Conservation (phyloP, 202 grass and related monocot genomes). For the Schoenoplectus triqueter region DNA sequence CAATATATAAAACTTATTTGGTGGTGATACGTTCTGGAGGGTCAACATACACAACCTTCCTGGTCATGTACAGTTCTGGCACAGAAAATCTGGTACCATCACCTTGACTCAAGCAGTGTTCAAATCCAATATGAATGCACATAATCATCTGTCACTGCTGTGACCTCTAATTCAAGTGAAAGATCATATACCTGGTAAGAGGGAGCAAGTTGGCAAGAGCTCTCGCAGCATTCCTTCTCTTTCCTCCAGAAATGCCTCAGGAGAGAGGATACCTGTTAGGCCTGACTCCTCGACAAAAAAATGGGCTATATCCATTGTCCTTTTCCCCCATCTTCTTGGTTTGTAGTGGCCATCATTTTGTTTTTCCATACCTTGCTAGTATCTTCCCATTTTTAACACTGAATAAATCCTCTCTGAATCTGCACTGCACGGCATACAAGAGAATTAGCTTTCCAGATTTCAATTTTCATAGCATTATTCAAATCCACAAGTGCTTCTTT, state of each 20-base stretch:
- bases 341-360: conserved; percentile 54
- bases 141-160: not conserved
- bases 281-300: conserved; percentile 48
- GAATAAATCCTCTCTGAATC: conserved; percentile 78
- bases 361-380: conserved; percentile 51
- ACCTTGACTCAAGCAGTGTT: not conserved
- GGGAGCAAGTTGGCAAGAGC: conserved; percentile 41
- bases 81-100: not conserved
- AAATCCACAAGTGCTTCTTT: conserved; percentile 40
- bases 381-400: conserved; percentile 72
- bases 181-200: conserved; percentile 8
- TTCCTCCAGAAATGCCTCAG: conserved; percentile 48
- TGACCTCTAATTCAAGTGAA: not conserved
- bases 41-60: not conserved
- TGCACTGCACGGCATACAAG: conserved; percentile 16
- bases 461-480: not conserved
- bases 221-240: conserved; percentile 51
- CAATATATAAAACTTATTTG: not conserved
- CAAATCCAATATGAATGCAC: not conserved
- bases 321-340: conserved; percentile 59
- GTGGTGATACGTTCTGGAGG: not conserved
- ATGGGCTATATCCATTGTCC: conserved; percentile 46
- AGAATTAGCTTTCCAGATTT: not conserved
- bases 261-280: conserved; percentile 44
- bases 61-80: not conserved